Base-by-base conservation (phyloP, 257 asterid genomes). In the Solanum rostratum region DNA sequence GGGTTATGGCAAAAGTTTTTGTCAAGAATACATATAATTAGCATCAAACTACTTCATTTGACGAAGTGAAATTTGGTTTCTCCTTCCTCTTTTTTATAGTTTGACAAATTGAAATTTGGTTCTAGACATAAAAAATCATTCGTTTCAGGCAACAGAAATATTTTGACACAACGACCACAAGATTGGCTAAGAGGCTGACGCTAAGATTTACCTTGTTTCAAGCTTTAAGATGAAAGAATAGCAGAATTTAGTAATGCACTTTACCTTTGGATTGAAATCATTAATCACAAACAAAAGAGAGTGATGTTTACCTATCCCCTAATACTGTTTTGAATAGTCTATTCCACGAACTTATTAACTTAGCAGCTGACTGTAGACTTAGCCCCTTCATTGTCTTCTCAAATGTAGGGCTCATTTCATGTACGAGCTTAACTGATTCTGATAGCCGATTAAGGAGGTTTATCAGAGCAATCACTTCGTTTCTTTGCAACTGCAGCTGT, bases 401-500 rank as follows among this genome's bases (percentile, higher is more conserved):
- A 57, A 91, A 85, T 24, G 89, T 83, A 30, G 97, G 97, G 69
- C 91, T 89, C 52, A 89, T 86, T 90, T 94, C 97, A 22, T 91
- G 90, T 79, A 95, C 97, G 81, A 95, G 94, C 80, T 90, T 91
- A 70, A 95, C 88, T 30, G 98, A 95, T 89, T 95, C 99, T 24
- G 99, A 94, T 15, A 95, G 92, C 55, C 99, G 95, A 82, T 93
- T 84, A 81, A 95, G 95, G 87, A 95, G 89, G 89, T 95, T 95
- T 88, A 93, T 83, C 87, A 95, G 91, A 78, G 99, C 99, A 88
- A 95, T 95, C 83, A 94, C 98, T 88, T 95, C 99, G 76, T 94
- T 95, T 92, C 97, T 92, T 90, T 95, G 99, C 84, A 95, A 88
- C 90, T 94, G 96, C 86, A 95, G 91, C 97, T 94, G 92, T 45